Percentiles rank a stretch among this genome's conserved stretches.
Conservation (phyloP, 345 rosid genomes). For the Sonneratia alba region DNA sequence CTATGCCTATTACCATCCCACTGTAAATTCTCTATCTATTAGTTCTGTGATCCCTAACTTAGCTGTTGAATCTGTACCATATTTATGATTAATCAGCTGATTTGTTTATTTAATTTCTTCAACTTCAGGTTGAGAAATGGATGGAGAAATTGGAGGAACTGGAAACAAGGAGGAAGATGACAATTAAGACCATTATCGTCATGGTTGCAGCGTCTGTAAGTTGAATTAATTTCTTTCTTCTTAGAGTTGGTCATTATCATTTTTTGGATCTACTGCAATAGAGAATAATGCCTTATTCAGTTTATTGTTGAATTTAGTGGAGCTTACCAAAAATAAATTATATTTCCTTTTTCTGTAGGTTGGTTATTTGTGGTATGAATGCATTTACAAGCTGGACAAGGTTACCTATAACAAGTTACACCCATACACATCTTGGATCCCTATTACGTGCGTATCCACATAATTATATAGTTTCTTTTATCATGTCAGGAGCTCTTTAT, state of each 20-base stretch:
- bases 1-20: slow-evolving; percentile 89
- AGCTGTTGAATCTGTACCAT: neutral
- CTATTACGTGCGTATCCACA: slow-evolving; percentile 62
- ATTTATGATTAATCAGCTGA: slow-evolving; percentile 14
- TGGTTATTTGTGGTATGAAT: slow-evolving; percentile 91
- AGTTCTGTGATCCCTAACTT: neutral
- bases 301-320: neutral
- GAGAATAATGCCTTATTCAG: neutral
- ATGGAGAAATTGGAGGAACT: slow-evolving; percentile 94
- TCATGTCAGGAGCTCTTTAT: neutral
- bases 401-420: slow-evolving; percentile 86
- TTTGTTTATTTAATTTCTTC: slow-evolving; percentile 12
- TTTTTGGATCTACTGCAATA: too few relatives aligned
- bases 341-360: slow-evolving; percentile 33
- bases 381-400: slow-evolving; percentile 83
- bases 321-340: neutral
- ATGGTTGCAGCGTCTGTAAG: slow-evolving; percentile 49
- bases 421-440: slow-evolving; percentile 99
- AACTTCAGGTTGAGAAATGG: slow-evolving; percentile 83
- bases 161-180: slow-evolving; percentile 56
- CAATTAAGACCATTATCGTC: slow-evolving; percentile 56
- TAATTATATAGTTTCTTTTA: neutral
- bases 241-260: neutral
- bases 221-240: slow-evolving; percentile 12
- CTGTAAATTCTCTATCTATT: slow-evolving; percentile 28